phyloP scores from a whole-genome alignment of 257 asterid species.

The Avicennia marina region DNA sequence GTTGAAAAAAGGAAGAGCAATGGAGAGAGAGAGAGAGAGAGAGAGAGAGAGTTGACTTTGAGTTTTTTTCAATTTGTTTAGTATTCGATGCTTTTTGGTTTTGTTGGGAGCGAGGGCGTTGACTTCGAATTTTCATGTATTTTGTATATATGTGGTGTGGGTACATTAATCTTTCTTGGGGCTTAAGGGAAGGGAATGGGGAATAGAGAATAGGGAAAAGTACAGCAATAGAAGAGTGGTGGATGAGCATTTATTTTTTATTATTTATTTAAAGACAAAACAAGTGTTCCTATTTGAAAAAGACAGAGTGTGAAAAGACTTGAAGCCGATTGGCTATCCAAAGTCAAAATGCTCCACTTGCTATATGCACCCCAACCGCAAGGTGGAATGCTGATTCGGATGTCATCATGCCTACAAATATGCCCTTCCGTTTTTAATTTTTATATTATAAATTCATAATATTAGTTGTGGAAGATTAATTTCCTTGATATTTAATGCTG shows the following conservation, averaged over 20 bases:
- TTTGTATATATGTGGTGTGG: too few species aligned
- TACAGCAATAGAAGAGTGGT: too few species aligned
- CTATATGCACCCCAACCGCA: neutral
- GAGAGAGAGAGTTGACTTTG: conserved; percentile 44
- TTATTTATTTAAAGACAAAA: too few species aligned
- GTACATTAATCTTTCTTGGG: too few species aligned
- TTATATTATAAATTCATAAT: neutral
- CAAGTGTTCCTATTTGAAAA: too few species aligned
- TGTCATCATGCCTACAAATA: conserved; percentile 6
- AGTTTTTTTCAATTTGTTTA: conserved; percentile 7
- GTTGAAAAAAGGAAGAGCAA: neutral
- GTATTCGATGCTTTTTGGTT: conserved; percentile 24
- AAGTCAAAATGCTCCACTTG: conserved; percentile 26
- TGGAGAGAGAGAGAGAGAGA: conserved; percentile 18
- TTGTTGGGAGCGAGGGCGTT: conserved; percentile 22
- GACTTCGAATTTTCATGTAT: conserved; percentile 11
- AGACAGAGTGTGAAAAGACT: neutral
- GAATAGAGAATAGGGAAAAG: too few species aligned
- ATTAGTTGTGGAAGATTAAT: too few species aligned
- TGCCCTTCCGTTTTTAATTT: neutral
- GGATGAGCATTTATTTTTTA: too few species aligned
- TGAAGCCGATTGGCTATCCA: neutral
- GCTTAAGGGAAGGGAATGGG: too few species aligned
- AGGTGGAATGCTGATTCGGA: conserved; percentile 24
- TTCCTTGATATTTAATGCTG: too few species aligned